Conservation (phyloP, 2,329 filamentous ascomycete genomes). For the Ceratocystis huliohia region DNA sequence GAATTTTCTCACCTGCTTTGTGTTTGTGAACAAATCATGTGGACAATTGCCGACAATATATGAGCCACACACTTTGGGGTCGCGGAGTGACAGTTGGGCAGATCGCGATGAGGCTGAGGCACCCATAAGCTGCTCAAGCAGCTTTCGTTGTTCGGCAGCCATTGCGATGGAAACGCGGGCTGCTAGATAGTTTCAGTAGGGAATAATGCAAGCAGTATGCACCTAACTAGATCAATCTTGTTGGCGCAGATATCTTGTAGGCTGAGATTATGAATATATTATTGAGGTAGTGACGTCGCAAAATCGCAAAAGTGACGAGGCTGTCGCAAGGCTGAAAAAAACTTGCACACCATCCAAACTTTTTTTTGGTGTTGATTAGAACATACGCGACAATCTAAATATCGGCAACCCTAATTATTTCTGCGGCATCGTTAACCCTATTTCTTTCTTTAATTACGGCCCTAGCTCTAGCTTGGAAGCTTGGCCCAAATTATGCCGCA, state of each 20-base stretch:
- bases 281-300: conserved; percentile 2
- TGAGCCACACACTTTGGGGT: conserved; percentile 87
- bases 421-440: conserved; percentile 1
- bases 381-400: not conserved
- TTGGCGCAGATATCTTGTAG: not conserved
- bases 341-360: conserved; percentile 7
- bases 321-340: conserved; percentile 17
- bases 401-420: not conserved
- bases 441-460: not conserved
- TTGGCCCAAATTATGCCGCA: conserved; percentile 22
- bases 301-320: not conserved
- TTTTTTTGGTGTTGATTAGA: conserved; percentile 8
- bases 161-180: conserved; percentile 36
- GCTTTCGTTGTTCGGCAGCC: conserved; percentile 95
- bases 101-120: conserved; percentile 59
- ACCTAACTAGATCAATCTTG: not conserved
- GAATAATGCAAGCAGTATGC: not conserved
- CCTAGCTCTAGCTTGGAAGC: conserved; percentile 7
- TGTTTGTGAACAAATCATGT: conserved; percentile 98
- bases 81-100: conserved; percentile 74
- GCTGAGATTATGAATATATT: not conserved
- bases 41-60: conserved; percentile 90
- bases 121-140: conserved; percentile 94
- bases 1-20: conserved; percentile 52
- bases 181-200: not conserved